Conservation (phyloP, 2,329 filamentous ascomycete species). For the Herpotrichia juniperi region DNA sequence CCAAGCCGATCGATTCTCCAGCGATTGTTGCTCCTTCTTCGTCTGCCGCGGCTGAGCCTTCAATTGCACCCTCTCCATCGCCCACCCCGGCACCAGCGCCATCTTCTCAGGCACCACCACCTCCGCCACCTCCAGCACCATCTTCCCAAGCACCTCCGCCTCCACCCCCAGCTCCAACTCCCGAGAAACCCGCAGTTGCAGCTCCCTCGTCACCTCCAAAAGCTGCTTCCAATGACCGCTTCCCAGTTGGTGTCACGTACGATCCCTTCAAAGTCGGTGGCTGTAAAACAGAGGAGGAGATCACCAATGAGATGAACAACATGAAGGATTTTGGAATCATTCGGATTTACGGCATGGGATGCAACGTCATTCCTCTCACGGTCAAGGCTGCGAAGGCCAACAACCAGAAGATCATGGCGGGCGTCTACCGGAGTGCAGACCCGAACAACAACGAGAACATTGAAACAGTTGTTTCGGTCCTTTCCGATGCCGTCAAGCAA, state of each 20-base stretch:
- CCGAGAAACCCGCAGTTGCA: too few relatives aligned
- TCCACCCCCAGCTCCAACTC: not conserved
- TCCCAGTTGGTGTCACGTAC: conserved; percentile 41
- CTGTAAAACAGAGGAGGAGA: conserved; percentile 71
- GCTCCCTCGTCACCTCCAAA: too few relatives aligned
- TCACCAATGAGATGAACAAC: conserved; percentile 68
- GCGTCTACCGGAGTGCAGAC: conserved; percentile 60
- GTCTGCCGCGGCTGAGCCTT: not conserved
- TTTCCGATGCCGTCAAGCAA: conserved; percentile 62
- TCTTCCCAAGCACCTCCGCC: not conserved
- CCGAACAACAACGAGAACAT: conserved; percentile 56
- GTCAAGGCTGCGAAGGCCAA: conserved; percentile 67
- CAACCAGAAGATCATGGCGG: conserved; percentile 74
- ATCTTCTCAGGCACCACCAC: conserved; percentile 9
- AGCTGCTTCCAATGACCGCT: conserved; percentile 5
- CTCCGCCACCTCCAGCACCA: not conserved
- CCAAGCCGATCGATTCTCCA: not conserved
- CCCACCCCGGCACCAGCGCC: too few relatives aligned
- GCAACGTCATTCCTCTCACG: conserved; percentile 71
- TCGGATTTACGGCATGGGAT: conserved; percentile 82
- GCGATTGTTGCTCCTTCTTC: not conserved
- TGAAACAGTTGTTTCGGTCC: conserved; percentile 61
- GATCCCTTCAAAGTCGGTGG: conserved; percentile 32
- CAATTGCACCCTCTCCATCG: not conserved
- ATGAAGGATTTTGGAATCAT: conserved; percentile 67